Evolutionary conservation across 306 rosid genomes (phyloP), one percentile per base, ranked within the genome.

Genomic region (Trifolium pratense): DNA sequence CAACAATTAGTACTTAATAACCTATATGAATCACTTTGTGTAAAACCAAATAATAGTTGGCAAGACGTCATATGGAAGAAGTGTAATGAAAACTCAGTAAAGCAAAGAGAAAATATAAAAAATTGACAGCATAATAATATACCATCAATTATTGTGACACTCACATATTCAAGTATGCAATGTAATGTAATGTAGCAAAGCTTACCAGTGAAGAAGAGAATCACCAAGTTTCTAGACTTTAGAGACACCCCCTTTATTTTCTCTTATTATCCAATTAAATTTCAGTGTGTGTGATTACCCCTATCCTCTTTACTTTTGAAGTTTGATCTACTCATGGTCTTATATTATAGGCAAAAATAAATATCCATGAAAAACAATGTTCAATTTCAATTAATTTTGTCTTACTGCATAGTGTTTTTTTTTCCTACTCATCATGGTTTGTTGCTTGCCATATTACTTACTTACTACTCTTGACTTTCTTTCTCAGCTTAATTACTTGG

Each of bases 381-480:
- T 29, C 11, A 68, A 21, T n/a, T n/a, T n/a, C n/a, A 21, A 49
- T 48, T 68, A 64, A 20, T 42, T 17, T 46, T 48, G 73, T 48
- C 60, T 68, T 53, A 17, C 43, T 29, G 17, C 60, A 12, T 51
- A 29, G 60, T 46, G 40, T 7, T 66, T 43, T 67, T 43, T 67
- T 67, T 66, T 66, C 36, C 15, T 45, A 21, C 71, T 66, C 56
- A 42, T 8, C 53, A 66, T 9, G 62, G 74, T 52, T 68, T 52
- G 45, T 68, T 68, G 7, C 74, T 31, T 69, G 74, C 74, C 62
- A 16, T 68, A 14, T 57, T 57, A 57, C 40, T 57, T 57, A 57
- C 40, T 29, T 29, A 29, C 26, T 34, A 61, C 46, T 61, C 34
- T 61, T 61, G 67, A 16, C 67, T 61, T 61, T 61, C 1, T 42